Conservation (phyloP, 2,329 filamentous ascomycete genomes). For the Coniella vitis region DNA sequence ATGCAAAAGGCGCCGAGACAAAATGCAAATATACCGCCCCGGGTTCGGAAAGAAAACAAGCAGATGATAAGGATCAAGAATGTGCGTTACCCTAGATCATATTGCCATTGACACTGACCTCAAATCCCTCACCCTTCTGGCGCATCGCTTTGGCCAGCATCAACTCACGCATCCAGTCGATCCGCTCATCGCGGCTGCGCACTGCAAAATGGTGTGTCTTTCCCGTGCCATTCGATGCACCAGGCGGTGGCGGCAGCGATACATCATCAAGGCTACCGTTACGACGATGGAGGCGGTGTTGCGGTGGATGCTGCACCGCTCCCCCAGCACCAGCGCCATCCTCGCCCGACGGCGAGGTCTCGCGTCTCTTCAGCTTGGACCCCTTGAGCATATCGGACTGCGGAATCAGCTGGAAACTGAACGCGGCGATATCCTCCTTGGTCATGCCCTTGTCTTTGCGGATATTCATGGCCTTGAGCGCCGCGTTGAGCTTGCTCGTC, state of each 20-base stretch:
- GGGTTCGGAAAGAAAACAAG: slow-evolving; percentile 1
- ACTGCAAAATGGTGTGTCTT: slow-evolving; percentile 96
- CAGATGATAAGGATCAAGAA: not conserved
- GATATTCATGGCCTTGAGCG: slow-evolving; percentile 74
- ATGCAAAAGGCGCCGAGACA: slow-evolving; percentile 8
- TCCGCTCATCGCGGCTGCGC: slow-evolving; percentile 76
- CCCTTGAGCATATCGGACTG: slow-evolving; percentile 48
- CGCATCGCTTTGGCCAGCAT: slow-evolving; percentile 85
- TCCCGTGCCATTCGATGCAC: slow-evolving; percentile 53
- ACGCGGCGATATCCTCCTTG: slow-evolving; percentile 56
- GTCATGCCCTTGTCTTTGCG: slow-evolving; percentile 42
- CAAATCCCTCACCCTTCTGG: slow-evolving; percentile 77
- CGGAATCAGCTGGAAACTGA: slow-evolving; percentile 80
- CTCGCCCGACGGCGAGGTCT: slow-evolving; percentile 35
- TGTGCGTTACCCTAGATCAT: slow-evolving; percentile 48
- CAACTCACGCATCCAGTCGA: slow-evolving; percentile 94
- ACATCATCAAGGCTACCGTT: slow-evolving; percentile 17
- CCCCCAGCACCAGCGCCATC: slow-evolving; percentile 3
- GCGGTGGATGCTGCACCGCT: too few relatives aligned
- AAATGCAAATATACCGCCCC: slow-evolving; percentile 11
- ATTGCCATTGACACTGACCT: slow-evolving; percentile 75
- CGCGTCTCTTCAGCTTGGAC: slow-evolving; percentile 45
- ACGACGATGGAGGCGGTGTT: not conserved
- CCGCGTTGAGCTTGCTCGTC: slow-evolving; percentile 74
- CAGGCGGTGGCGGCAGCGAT: slow-evolving; percentile 26